Conservation (phyloP, 2,329 filamentous ascomycete genomes). For the Diatrype stigma region DNA sequence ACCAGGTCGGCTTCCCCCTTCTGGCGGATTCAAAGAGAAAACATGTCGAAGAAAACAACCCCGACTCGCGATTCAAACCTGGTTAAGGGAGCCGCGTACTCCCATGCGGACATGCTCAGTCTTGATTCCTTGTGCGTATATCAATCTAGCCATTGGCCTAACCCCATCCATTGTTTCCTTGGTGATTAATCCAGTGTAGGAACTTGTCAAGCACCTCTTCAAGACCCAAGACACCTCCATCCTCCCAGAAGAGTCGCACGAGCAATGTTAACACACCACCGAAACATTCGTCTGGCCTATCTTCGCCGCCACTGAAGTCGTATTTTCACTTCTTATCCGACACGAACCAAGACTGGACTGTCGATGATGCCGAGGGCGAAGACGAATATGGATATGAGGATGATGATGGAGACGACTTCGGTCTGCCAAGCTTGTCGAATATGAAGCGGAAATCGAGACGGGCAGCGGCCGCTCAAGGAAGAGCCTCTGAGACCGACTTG, state of each 20-base stretch:
- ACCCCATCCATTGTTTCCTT: too few species aligned
- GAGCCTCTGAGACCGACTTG: slow-evolving; percentile 25
- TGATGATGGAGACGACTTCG: slow-evolving; percentile 92
- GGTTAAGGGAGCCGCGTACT: slow-evolving; percentile 92
- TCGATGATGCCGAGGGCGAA: slow-evolving; percentile 58
- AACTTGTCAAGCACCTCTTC: slow-evolving; percentile 57
- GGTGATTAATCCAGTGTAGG: slow-evolving; percentile 33
- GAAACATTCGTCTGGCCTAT: slow-evolving; percentile 45
- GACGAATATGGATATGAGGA: slow-evolving; percentile 79
- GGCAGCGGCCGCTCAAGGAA: slow-evolving; percentile 43
- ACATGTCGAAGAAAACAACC: slow-evolving; percentile 47
- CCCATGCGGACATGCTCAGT: slow-evolving; percentile 91
- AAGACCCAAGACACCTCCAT: slow-evolving; percentile 71
- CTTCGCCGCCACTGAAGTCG: slow-evolving; percentile 64
- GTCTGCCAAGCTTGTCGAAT: slow-evolving; percentile 84
- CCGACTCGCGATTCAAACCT: slow-evolving; percentile 60
- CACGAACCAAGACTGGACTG: slow-evolving; percentile 78
- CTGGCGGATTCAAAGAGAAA: slow-evolving; percentile 64
- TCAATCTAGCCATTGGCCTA: too few species aligned
- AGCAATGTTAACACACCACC: slow-evolving; percentile 55
- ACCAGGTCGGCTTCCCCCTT: slow-evolving; percentile 82
- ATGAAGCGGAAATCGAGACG: slow-evolving; percentile 71
- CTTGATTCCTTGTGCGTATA: slow-evolving; percentile 70
- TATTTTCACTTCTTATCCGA: slow-evolving; percentile 81
- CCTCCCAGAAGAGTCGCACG: slow-evolving; percentile 48